Percentiles rank a stretch among this genome's conserved stretches.
These are phyloP conservation scores for Pisolithus albus DNA, from an alignment of 768 basidiomycete genomes.

Conservation along the genomic window DNA sequence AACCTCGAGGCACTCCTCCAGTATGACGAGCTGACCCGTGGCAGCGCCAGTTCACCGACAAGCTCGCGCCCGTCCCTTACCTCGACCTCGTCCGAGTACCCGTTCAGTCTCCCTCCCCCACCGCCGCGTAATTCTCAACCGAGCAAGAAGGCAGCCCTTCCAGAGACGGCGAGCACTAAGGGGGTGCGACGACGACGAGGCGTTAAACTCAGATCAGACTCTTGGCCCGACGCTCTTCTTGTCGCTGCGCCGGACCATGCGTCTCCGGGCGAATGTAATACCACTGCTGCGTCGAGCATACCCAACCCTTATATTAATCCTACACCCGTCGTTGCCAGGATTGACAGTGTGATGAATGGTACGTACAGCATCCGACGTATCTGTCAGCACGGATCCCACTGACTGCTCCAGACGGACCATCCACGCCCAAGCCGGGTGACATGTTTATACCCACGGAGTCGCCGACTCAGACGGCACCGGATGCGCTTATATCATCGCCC, in stretches of 20 bases:
- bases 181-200: conserved; percentile 11
- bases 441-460: neutral
- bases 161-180: conserved; percentile 16
- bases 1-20: conserved; percentile 55
- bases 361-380: neutral
- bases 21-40: conserved; percentile 46
- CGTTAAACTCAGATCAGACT: conserved; percentile 11
- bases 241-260: neutral
- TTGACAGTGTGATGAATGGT: conserved; percentile 12
- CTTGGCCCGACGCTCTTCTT: conserved; percentile 19
- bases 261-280: neutral
- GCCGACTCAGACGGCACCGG: conserved; percentile 4
- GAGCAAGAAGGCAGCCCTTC: conserved; percentile 8
- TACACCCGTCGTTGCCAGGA: conserved; percentile 18
- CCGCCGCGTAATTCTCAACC: conserved; percentile 23
- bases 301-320: conserved; percentile 35
- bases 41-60: conserved; percentile 20
- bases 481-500: conserved; percentile 1
- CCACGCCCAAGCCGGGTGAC: conserved; percentile 1
- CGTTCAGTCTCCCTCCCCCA: conserved; percentile 27
- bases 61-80: conserved; percentile 4
- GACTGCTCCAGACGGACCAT: neutral
- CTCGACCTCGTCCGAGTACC: conserved; percentile 9
- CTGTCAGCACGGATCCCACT: neutral
- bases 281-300: conserved; percentile 16